Evolutionary conservation across 805 yeast species (phyloP), one percentile per base, ranked within the genome.

Genomic region (Torulaspora indica): DNA sequence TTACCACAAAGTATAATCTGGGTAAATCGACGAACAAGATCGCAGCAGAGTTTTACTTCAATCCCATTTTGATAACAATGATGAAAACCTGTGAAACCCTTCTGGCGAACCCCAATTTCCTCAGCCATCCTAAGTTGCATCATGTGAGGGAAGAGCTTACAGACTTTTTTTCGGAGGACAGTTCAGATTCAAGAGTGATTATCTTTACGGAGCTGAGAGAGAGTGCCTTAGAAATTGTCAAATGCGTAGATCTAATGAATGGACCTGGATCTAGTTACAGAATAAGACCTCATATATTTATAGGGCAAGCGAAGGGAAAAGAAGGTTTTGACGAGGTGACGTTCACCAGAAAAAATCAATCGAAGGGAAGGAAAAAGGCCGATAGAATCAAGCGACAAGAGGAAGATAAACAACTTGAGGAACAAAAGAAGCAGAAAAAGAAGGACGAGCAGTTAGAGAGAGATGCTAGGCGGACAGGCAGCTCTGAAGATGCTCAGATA

Each of bases 131-230:
- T 1, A 93, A 93, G 56, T 63, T 88, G 23, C 78, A 76, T 40
- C 70, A 74, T 35, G 56, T 85, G 38, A 67, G 79, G 15, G 73
- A 75, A 8, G 85, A 83, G 53, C 60, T 90, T 35, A 58, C 63
- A 3, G 66, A 63, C 1, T 90, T 87, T 55, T 80, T 82, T 48
- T 56, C 63, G 2, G 56, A 63, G 4, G 64, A 70, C 28, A 67
- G 66, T 9, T 53, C 61, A 2, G 75, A 79, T 42, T 84, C 95
- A 1, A 76, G 86, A 51, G 93, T 83, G 3, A 95, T 93, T 34
- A 74, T 93, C 0, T 93, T 93, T 63, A 85, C 95, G 0, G 96
- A 90, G 60, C 76, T 79, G 47, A 75, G 99, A 60, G 95, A 87
- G 51, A 83, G 96, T 4, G 98, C 98, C 0, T 67, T 86, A 32